Conservation (phyloP, 108 stramenopile genomes). For the Schizochytrium sp. region DNA sequence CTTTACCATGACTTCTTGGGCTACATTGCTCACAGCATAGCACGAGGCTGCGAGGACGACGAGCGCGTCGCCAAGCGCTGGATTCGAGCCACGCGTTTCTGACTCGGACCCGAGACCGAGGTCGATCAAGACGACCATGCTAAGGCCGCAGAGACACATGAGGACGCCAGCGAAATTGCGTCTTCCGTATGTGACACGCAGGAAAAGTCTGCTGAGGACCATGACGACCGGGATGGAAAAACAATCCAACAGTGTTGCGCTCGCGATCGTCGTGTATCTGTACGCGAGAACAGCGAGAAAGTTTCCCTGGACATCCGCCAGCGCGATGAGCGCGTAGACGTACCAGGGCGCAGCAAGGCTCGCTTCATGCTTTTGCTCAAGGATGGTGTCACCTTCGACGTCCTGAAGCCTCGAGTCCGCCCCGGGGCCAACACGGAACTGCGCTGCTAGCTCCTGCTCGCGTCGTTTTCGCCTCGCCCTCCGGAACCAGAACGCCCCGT, state of each 20-base stretch:
- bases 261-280: conserved; percentile 82
- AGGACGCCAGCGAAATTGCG: conserved; percentile 67
- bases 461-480: neutral
- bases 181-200: conserved; percentile 57
- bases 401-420: neutral
- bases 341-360: conserved; percentile 31
- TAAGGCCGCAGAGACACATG: conserved; percentile 69
- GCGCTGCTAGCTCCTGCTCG: neutral
- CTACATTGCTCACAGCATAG: conserved; percentile 71
- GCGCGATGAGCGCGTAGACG: conserved; percentile 55
- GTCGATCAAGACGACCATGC: conserved; percentile 67
- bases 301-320: conserved; percentile 85
- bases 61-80: conserved; percentile 64
- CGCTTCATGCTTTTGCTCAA: neutral
- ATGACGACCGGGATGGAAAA: conserved; percentile 86
- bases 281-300: conserved; percentile 70
- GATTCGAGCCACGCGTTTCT: neutral
- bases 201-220: conserved; percentile 61
- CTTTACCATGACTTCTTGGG: conserved; percentile 62
- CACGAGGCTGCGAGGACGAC: conserved; percentile 73
- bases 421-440: neutral
- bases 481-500: neutral
- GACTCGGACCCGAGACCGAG: neutral
- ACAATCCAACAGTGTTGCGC: conserved; percentile 77
- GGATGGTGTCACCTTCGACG: neutral